Evolutionary conservation across 176 grass and related monocot species (phyloP).

Genomic region (Aegilops bicornis): DNA sequence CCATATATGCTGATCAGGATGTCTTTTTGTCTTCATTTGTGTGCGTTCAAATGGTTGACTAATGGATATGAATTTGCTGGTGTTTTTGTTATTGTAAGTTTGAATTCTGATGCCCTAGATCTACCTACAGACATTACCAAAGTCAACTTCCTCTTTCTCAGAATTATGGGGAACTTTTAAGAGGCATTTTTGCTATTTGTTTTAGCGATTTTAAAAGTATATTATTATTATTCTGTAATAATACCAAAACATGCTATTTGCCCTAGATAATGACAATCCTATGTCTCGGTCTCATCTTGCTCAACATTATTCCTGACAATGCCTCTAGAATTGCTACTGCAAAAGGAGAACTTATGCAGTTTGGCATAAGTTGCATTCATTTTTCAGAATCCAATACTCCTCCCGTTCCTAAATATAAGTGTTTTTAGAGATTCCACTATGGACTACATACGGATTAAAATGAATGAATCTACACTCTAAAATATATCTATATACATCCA

Average conservation of each 20-base stretch:
- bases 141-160: neutral
- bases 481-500: no score
- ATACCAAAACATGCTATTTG: neutral
- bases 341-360: neutral
- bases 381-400: neutral
- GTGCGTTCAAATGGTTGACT: neutral
- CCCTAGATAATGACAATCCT: neutral
- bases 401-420: no score
- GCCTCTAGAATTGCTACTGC: neutral
- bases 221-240: neutral
- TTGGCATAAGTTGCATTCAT: neutral
- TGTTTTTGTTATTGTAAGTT: slow-evolving; percentile 3
- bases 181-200: neutral
- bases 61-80: neutral
- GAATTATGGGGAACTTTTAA: neutral
- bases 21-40: neutral
- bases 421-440: no score
- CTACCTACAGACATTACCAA: neutral
- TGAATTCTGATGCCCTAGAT: neutral
- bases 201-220: neutral
- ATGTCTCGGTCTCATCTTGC: neutral
- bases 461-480: no score
- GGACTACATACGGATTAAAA: no score
- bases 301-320: neutral
- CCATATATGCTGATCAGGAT: neutral